Conservation (phyloP, 2,329 filamentous ascomycete genomes). For the Pseudogymnoascus pannorum region DNA sequence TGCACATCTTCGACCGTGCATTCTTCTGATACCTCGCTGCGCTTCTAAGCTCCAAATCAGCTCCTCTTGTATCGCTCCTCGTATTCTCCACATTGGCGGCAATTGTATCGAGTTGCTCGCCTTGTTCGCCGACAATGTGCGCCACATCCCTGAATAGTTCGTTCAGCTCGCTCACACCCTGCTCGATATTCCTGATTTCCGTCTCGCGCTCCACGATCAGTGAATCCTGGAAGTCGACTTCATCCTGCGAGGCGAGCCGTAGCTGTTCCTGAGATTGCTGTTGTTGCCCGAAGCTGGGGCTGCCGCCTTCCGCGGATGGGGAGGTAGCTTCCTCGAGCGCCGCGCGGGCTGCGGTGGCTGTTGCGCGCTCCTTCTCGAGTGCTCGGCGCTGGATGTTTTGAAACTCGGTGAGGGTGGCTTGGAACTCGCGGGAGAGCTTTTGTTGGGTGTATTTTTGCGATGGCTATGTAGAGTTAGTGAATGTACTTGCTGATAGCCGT, state of each 20-base stretch:
- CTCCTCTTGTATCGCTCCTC: conserved; percentile 72
- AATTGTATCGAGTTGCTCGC: conserved; percentile 80
- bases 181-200: conserved; percentile 96
- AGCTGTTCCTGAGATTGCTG: conserved; percentile 68
- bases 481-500: background rate
- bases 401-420: conserved; percentile 81
- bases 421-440: conserved; percentile 90
- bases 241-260: conserved; percentile 80
- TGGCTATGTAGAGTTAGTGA: conserved; percentile 48
- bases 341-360: conserved; percentile 72
- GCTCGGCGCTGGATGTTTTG: conserved; percentile 84
- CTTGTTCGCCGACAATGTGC: conserved; percentile 92
- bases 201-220: conserved; percentile 93
- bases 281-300: conserved; percentile 40
- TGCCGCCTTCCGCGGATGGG: conserved; percentile 28
- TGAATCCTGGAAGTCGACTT: conserved; percentile 95
- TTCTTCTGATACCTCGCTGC: conserved; percentile 92
- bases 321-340: conserved; percentile 59
- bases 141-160: conserved; percentile 97
- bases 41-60: conserved; percentile 75
- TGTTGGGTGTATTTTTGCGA: conserved; percentile 95
- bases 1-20: conserved; percentile 89
- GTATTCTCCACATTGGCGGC: conserved; percentile 81
- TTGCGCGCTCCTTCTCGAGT: conserved; percentile 86
- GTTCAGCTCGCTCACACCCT: conserved; percentile 90